phyloP scores from a whole-genome alignment of 2,329 filamentous ascomycete genomes.

The Eurotiales sp. region DNA sequence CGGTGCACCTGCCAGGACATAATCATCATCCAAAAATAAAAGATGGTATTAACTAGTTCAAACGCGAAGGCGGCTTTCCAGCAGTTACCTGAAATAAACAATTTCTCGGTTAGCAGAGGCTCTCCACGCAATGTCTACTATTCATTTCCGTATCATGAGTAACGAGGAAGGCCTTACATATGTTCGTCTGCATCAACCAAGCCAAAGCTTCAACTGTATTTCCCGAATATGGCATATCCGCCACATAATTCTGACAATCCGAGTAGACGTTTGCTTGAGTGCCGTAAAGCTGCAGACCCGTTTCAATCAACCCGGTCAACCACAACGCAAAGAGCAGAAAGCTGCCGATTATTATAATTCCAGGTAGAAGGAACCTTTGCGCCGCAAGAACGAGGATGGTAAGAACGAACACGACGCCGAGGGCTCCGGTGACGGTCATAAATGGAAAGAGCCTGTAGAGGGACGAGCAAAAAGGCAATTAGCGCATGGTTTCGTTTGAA shows the following conservation, averaged over 20 bases:
- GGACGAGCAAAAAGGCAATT: too few relatives aligned
- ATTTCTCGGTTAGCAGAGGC: slow-evolving; percentile 12
- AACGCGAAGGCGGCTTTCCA: slow-evolving; percentile 63
- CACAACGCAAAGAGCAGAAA: slow-evolving; percentile 62
- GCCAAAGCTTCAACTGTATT: slow-evolving; percentile 55
- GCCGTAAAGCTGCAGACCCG: slow-evolving; percentile 59
- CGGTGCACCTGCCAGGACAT: slow-evolving; percentile 55
- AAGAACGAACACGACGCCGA: slow-evolving; percentile 57
- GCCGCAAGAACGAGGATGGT: slow-evolving; percentile 55
- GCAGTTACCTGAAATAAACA: slow-evolving; percentile 46
- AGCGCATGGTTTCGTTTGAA: slow-evolving; percentile 11
- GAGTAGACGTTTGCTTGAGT: slow-evolving; percentile 53
- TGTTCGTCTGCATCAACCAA: slow-evolving; percentile 60
- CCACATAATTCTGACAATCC: slow-evolving; percentile 57
- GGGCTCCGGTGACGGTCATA: slow-evolving; percentile 55
- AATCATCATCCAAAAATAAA: slow-evolving; percentile 64
- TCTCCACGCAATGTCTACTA: too few relatives aligned
- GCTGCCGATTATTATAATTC: slow-evolving; percentile 56
- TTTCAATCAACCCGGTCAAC: slow-evolving; percentile 61
- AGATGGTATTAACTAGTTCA: slow-evolving; percentile 60
- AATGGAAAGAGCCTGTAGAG: slow-evolving; percentile 59
- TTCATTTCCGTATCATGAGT: background rate
- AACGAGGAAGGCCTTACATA: slow-evolving; percentile 46
- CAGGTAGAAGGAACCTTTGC: slow-evolving; percentile 55
- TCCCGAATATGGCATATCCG: slow-evolving; percentile 43